A percentile compares a stretch with the other conserved stretches of the same genome.
Conservation (phyloP, 2,329 filamentous ascomycete genomes). For the Davidsoniella australis region DNA sequence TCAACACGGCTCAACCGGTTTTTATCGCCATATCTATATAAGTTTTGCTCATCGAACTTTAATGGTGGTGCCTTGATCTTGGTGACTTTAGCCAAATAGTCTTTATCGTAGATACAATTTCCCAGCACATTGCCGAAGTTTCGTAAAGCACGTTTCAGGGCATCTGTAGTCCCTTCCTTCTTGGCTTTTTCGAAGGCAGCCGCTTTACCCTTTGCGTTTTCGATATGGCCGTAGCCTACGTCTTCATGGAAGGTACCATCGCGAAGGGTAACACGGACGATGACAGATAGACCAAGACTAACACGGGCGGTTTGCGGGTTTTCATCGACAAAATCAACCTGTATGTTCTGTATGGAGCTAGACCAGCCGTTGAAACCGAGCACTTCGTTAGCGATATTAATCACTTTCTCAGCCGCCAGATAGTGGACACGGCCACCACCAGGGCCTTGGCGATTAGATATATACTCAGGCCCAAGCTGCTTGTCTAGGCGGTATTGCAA, state of each 20-base stretch:
- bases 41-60: constrained; percentile 57
- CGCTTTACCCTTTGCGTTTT: constrained; percentile 90
- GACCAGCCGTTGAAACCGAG: constrained; percentile 98
- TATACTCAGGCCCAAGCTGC: constrained; percentile 88
- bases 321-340: constrained; percentile 92
- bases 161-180: constrained; percentile 94
- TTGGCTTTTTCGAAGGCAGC: constrained; percentile 96
- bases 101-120: constrained; percentile 97
- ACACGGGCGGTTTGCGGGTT: constrained; percentile 61
- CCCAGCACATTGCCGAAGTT: constrained; percentile 93
- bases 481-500: constrained; percentile 76
- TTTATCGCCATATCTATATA: constrained; percentile 61
- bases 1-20: constrained; percentile 6
- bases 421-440: constrained; percentile 82
- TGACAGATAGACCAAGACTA: constrained; percentile 73
- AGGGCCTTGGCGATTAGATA: constrained; percentile 70
- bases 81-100: constrained; percentile 76
- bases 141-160: constrained; percentile 69
- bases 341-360: constrained; percentile 82
- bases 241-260: constrained; percentile 98
- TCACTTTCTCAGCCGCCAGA: constrained; percentile 89
- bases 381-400: constrained; percentile 83
- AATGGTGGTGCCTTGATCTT: constrained; percentile 65
- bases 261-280: constrained; percentile 73
- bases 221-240: constrained; percentile 88